These are phyloP conservation scores for Fomitopsis pulvina DNA, from an alignment of 768 basidiomycete species.

Conservation along the genomic window DNA sequence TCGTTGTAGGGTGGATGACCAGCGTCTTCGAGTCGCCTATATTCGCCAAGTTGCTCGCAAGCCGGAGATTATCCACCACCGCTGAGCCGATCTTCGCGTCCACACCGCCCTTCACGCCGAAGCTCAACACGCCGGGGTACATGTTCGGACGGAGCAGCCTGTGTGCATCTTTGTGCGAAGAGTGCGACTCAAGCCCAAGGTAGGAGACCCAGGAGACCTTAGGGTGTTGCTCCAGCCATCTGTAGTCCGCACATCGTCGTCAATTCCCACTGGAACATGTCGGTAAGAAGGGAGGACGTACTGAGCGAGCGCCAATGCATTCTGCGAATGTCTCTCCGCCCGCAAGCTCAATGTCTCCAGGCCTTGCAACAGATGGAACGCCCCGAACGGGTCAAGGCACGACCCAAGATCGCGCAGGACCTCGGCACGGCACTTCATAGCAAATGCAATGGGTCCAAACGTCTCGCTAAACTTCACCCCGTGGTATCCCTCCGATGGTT, in stretches of 20 bases:
- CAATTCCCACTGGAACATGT: not conserved
- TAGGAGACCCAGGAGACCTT: conserved; percentile 76
- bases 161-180: conserved; percentile 52
- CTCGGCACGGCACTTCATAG: conserved; percentile 58
- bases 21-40: conserved; percentile 71
- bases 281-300: conserved; percentile 16
- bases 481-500: conserved; percentile 72
- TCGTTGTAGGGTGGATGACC: conserved; percentile 71
- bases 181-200: conserved; percentile 58
- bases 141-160: conserved; percentile 46
- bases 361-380: conserved; percentile 73
- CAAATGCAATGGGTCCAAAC: conserved; percentile 60
- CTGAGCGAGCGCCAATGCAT: conserved; percentile 62
- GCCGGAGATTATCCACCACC: conserved; percentile 62
- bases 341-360: conserved; percentile 72
- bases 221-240: conserved; percentile 57
- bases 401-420: conserved; percentile 65
- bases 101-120: conserved; percentile 61
- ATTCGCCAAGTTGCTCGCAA: conserved; percentile 70
- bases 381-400: conserved; percentile 60
- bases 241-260: not conserved
- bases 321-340: conserved; percentile 63
- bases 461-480: conserved; percentile 60
- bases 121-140: conserved; percentile 72
- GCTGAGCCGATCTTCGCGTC: conserved; percentile 39